Base-by-base conservation (phyloP, 495 filamentous ascomycete species). In the Penicillium crystallinum region DNA sequence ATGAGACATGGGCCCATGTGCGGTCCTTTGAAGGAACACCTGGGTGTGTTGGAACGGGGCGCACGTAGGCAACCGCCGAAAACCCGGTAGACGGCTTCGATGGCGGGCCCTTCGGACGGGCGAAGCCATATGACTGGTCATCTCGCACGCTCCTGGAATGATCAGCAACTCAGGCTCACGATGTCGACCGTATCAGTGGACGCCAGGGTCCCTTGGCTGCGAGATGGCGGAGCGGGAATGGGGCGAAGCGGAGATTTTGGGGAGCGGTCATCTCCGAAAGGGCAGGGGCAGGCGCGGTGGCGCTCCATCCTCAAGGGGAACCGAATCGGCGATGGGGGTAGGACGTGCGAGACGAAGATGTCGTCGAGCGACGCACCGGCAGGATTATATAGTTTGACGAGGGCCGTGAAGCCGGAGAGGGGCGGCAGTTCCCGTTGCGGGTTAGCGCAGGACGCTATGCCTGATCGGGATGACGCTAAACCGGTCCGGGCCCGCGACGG, bases 381-480 rank as follows among this genome's bases (percentile, higher is more conserved):
- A 29, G 40, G n/a, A 43, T 15, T 29, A 43, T 43, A 43, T 43
- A 43, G 40, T 43, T 43, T 11, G 27, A 21, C 21, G 27, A 22
- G 40, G 40, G 12, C 12, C 40, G 12, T 15, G 40, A 43, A 8
- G 40, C 12, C 40, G 40, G 40, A 1, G 40, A 43, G 1, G 6
- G 12, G 40, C 40, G 40, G 40, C 22, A 43, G 40, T 43, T 25
- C 40, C 40, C 40, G n/a, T 43, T 43, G 19, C 21, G 22, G 40
- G 22, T 27, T 43, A 43, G 40, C 40, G 22, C 40, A 0, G 4
- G 19, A 43, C 40, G 18, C 22, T 10, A 43, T 43, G n/a, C 40
- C 40, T 15, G 40, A 43, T 43, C 3, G 22, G 22, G 40, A n/a
- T 15, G 40, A 43, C 22, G 40, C 40, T 43, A 48, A 48, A 48